Percentiles rank a stretch among this genome's conserved stretches.
phyloP scores from a whole-genome alignment of 1,284 basidiomycete species.

The Marasmius sp. region DNA sequence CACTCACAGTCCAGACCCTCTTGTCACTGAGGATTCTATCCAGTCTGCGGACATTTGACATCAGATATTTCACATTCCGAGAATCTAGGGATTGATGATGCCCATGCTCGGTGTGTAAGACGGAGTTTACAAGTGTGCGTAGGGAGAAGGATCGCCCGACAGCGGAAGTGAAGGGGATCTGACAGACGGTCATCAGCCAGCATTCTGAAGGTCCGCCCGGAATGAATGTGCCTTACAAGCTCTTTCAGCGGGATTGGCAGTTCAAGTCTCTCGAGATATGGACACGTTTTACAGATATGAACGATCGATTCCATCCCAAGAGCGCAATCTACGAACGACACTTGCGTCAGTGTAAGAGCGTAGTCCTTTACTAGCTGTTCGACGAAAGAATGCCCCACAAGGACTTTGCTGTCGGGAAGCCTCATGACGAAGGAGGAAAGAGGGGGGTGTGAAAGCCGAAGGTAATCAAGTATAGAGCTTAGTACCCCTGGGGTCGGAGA shows the following conservation, averaged over 20 bases:
- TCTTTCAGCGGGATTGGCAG: conserved; percentile 51
- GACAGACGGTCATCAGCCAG: background rate
- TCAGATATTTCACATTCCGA: conserved; percentile 26
- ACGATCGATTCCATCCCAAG: conserved; percentile 38
- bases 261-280: conserved; percentile 48
- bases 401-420: conserved; percentile 43
- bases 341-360: conserved; percentile 38
- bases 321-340: conserved; percentile 49
- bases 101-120: conserved; percentile 44
- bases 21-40: conserved; percentile 54
- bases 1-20: conserved; percentile 58
- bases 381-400: conserved; percentile 39
- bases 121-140: conserved; percentile 49
- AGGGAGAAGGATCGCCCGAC: conserved; percentile 40
- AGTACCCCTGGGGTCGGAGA: conserved; percentile 35
- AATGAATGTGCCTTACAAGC: conserved; percentile 35
- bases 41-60: conserved; percentile 37
- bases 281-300: conserved; percentile 43
- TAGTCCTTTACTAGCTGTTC: conserved; percentile 44
- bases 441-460: conserved; percentile 37
- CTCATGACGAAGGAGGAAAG: conserved; percentile 50
- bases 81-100: conserved; percentile 34
- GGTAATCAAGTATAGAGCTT: conserved; percentile 33
- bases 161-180: conserved; percentile 33
- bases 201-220: background rate